Percentiles rank a stretch among this genome's conserved stretches.
Evolutionary conservation across 202 grass and related monocot genomes (phyloP).

Genomic region (Panicum hallii): DNA sequence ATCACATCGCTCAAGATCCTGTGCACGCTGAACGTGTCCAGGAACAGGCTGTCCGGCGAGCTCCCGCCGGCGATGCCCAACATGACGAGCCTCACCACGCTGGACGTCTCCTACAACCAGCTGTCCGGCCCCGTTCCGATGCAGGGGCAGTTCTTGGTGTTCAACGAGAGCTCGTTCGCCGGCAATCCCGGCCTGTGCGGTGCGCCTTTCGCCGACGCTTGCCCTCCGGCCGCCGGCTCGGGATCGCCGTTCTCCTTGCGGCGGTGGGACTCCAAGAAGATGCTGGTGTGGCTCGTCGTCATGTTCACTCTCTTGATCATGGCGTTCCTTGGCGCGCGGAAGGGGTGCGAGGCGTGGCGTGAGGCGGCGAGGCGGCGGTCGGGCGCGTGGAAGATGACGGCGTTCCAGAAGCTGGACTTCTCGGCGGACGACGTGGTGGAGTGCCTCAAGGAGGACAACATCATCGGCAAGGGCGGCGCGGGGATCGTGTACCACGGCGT

Average conservation of each 20-base stretch:
- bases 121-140: slow-evolving; percentile 61
- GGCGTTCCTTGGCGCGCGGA: slow-evolving; percentile 37
- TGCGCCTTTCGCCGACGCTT: slow-evolving; percentile 17
- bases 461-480: slow-evolving; percentile 93
- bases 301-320: slow-evolving; percentile 5
- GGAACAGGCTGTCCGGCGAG: slow-evolving; percentile 66
- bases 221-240: background rate
- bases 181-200: slow-evolving; percentile 78
- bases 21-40: slow-evolving; percentile 85
- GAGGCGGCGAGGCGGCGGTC: slow-evolving; percentile 50
- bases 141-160: slow-evolving; percentile 77
- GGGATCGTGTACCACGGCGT: slow-evolving; percentile 88
- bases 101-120: slow-evolving; percentile 86
- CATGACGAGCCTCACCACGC: slow-evolving; percentile 86
- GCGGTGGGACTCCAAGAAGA: slow-evolving; percentile 47
- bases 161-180: slow-evolving; percentile 82
- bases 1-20: slow-evolving; percentile 68
- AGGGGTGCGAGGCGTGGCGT: slow-evolving; percentile 50
- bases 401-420: slow-evolving; percentile 85
- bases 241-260: background rate
- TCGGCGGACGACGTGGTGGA: slow-evolving; percentile 76
- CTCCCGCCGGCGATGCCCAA: slow-evolving; percentile 65
- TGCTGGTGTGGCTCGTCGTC: slow-evolving; percentile 43
- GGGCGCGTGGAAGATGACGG: slow-evolving; percentile 83
- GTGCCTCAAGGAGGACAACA: slow-evolving; percentile 89